These are phyloP conservation scores for Tephrocybe sp. DNA, from an alignment of 768 basidiomycete species.

Conservation along the genomic window DNA sequence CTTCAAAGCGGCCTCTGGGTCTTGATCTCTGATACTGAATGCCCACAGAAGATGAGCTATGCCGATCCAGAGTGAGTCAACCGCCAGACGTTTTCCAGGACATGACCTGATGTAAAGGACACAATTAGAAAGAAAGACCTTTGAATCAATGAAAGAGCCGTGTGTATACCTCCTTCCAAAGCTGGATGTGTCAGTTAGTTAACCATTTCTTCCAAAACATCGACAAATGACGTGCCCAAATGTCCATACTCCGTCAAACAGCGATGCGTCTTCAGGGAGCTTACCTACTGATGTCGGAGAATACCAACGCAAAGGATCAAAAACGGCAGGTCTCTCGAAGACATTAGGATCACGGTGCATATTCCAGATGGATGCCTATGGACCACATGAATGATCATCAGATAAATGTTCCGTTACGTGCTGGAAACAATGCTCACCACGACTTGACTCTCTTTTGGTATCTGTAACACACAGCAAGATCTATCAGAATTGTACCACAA, in stretches of 20 bases:
- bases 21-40: conserved; percentile 1
- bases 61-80: conserved; percentile 6
- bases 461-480: neutral
- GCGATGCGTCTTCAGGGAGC: conserved; percentile 3
- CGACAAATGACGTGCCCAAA: conserved; percentile 1
- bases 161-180: conserved; percentile 3
- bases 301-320: conserved; percentile 9
- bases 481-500: neutral
- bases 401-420: neutral
- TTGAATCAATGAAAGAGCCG: too few relatives aligned
- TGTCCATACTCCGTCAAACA: conserved; percentile 7
- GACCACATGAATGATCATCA: neutral
- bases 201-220: too few relatives aligned
- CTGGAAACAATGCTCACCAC: neutral
- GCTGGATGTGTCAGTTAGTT: neutral
- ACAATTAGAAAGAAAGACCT: neutral
- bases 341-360: conserved; percentile 4
- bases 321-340: neutral
- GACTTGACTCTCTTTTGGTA: conserved; percentile 1
- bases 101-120: neutral
- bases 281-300: conserved; percentile 3
- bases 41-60: conserved; percentile 4
- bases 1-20: neutral
- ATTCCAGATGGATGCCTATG: conserved; percentile 8
- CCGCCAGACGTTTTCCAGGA: conserved; percentile 6